Evolutionary conservation across 116 monocot genomes (phyloP), one percentile per base, ranked within the genome.

Genomic region (Trichopus zeylanicus): DNA sequence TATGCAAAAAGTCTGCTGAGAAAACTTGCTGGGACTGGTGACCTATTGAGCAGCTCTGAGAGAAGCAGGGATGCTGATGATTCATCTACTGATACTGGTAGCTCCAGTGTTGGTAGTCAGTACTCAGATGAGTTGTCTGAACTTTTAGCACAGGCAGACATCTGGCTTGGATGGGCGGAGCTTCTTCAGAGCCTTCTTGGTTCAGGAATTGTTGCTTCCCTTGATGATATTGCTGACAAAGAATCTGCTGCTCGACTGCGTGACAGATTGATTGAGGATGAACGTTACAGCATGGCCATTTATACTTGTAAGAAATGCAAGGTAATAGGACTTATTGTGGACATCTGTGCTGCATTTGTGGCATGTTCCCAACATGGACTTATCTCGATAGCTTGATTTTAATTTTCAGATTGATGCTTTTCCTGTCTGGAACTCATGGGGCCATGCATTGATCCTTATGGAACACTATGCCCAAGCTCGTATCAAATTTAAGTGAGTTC

Each of bases 221-320:
- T 95, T 65, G 84, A 97, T 78, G 97, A 97, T 58, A 84, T 87
- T 56, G 74, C 79, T 78, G 91, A 97, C 31, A 75, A 72, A 55
- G 87, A 97, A 56, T 97, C 97, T 51, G 78, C 97, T 67, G 73
- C 48, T 31, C 70, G 34, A 33, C 59, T 97, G 37, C 76, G 91
- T 60, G 91, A 91, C 57, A 78, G 83, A 69, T 70, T 97, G 48
- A 81, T 87, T 51, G 48, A 71, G 55, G 83, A 84, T 72, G 97
- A 97, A 64, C 70, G 78, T 1, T 97, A 97, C 56, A 87, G 91
- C 75, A 91, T 97, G 97, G 91, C 97, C 70, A 67, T 97, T 26
- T 97, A 97, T 71, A 97, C 97, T 27, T 87, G 87, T 71, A 97
- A 91, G 70, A 97, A 97, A 47, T 97, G 97, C 87, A 91, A 91